Conservation (phyloP, 768 basidiomycete genomes). For the Podaxis sp. region DNA sequence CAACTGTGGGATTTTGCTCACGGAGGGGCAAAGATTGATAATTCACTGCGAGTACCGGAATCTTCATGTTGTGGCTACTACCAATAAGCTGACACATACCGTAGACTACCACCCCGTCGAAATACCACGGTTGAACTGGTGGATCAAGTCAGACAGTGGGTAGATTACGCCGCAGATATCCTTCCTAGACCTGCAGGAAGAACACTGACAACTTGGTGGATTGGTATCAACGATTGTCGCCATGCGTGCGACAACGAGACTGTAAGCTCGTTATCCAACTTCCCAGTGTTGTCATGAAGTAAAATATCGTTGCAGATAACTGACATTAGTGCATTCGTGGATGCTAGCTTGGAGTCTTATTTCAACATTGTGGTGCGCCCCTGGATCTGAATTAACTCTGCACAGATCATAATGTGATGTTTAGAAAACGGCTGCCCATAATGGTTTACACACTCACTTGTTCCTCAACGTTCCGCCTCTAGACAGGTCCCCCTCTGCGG, state of each 20-base stretch:
- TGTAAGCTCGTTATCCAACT: background rate
- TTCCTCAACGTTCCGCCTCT: conserved; percentile 2
- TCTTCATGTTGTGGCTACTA: no score
- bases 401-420: background rate
- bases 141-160: conserved; percentile 6
- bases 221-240: background rate
- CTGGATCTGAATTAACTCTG: background rate
- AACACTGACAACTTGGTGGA: conserved; percentile 8
- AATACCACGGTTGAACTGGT: background rate
- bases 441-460: conserved; percentile 1
- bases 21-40: conserved; percentile 1
- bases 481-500: background rate
- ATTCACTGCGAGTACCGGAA: background rate
- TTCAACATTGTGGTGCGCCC: background rate
- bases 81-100: no score
- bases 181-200: conserved; percentile 1
- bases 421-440: background rate
- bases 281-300: no score
- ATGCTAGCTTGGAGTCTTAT: background rate
- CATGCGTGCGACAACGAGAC: background rate
- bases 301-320: background rate
- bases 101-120: background rate
- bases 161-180: conserved; percentile 3
- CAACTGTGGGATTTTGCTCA: conserved; percentile 11
- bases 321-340: background rate